phyloP scores from a whole-genome alignment of 202 grass and related monocot species.

The Cymbopogon flexuosus region DNA sequence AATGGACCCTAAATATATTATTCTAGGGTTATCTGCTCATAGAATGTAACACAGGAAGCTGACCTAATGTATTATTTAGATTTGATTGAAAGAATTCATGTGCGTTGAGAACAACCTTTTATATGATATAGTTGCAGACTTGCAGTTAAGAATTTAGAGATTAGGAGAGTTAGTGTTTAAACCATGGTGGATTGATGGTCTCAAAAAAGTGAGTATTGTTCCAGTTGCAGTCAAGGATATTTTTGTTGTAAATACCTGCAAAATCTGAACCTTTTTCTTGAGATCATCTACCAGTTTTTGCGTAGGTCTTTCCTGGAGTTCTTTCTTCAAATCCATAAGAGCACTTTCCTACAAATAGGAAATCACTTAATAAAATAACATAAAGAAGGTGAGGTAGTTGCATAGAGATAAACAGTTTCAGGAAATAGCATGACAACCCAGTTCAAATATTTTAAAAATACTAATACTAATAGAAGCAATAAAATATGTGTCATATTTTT shows the following conservation, averaged over 20 bases:
- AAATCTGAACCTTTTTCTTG: slow-evolving; percentile 94
- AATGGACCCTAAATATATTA: background rate
- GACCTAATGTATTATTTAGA: background rate
- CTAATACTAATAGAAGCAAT: background rate
- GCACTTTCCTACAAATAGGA: slow-evolving; percentile 64
- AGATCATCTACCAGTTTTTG: slow-evolving; percentile 94
- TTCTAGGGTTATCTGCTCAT: background rate
- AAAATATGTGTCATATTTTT: background rate
- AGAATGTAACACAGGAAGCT: background rate
- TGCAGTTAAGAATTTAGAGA: background rate
- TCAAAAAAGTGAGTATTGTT: background rate
- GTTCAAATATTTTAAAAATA: background rate
- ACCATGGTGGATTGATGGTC: background rate
- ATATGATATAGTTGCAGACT: background rate
- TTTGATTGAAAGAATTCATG: background rate
- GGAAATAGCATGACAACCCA: slow-evolving; percentile 16
- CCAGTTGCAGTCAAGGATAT: background rate
- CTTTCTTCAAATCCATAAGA: slow-evolving; percentile 73
- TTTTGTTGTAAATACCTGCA: slow-evolving; percentile 59
- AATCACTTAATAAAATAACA: slow-evolving; percentile 29
- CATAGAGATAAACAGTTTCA: slow-evolving; percentile 25
- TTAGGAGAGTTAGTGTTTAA: background rate
- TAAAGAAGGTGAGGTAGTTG: background rate
- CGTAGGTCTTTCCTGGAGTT: slow-evolving; percentile 93
- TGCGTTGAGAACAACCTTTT: background rate